Evolutionary conservation across 352 stramenopile genomes (phyloP), one percentile per base, ranked within the genome.

Genomic region (Phytophthora nicotianae): DNA sequence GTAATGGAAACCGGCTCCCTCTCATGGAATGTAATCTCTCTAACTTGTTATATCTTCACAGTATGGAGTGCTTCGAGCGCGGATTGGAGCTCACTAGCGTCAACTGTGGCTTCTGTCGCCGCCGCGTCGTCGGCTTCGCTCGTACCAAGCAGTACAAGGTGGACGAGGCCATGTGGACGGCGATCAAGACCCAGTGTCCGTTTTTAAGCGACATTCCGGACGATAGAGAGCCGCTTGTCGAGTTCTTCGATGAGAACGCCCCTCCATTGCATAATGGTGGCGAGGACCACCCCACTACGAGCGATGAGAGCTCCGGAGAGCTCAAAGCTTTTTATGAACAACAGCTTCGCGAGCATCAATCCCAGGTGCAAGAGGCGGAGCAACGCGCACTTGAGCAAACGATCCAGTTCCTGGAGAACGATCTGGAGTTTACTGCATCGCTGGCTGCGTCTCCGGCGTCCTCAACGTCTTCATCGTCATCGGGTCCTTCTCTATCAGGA

Each of bases 101-200:
- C 46, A 90, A 89, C 67, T 93, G 85, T 62, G 82, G 82, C 35
- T 93, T 93, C 65, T 93, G 85, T 56, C 71, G 85, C 27, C 85
- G 86, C 45, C 82, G 85, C 24, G 77, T 93, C 37, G 81, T 93
- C 20, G 82, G 85, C 8, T 86, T 91, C 56, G 83, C 83, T 9
- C 77, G 85, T 24, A 90, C 81, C 53, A 90, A 91, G 60, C 78
- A 83, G 24, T 79, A 90, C 54, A 86, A 88, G 37, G 77, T 88
- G 40, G 84, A 93, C 48, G 82, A 86, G 17, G 50, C 53, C 33
- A 73, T 93, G 46, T 90, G 79, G 81, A 46, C 45, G 27, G 70
- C 75, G 17, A 88, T 93, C 48, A 62, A 77, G 38, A 24, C 21
- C 24, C 50, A 72, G 35, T 90, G 78, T 74, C 74, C 83, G 50